phyloP scores from a whole-genome alignment of 257 asterid species.

The Lycium ferocissimum region DNA sequence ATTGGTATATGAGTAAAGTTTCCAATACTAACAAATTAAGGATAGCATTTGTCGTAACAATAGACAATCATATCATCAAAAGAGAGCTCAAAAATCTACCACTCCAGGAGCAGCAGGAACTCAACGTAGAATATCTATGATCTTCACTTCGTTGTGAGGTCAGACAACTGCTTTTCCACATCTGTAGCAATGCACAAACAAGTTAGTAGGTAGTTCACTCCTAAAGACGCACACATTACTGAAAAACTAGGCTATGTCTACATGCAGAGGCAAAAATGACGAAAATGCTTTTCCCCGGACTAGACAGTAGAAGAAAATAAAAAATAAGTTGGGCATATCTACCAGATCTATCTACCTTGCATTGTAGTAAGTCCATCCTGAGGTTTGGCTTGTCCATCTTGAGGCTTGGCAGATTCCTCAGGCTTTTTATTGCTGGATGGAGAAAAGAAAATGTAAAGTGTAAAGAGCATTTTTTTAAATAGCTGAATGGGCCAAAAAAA shows the following conservation, averaged over 20 bases:
- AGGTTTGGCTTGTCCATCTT: constrained; percentile 36
- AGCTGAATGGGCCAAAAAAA: background rate
- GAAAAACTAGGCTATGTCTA: background rate
- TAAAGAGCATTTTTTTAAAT: background rate
- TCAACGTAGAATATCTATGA: background rate
- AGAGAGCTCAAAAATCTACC: background rate
- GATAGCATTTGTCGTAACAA: constrained; percentile 13
- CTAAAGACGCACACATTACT: background rate
- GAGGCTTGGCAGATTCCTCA: constrained; percentile 28
- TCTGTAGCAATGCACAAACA: background rate
- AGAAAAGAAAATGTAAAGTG: background rate
- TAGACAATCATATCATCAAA: background rate
- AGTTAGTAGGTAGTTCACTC: background rate
- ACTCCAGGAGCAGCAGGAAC: background rate
- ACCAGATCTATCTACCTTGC: constrained; percentile 39
- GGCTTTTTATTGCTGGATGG: constrained; percentile 47
- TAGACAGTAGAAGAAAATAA: background rate
- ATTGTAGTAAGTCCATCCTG: constrained; percentile 41
- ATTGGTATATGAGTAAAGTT: constrained; percentile 1
- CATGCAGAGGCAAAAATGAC: background rate
- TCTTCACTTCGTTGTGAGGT: background rate
- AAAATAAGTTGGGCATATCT: background rate
- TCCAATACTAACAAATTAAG: constrained; percentile 12
- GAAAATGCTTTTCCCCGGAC: background rate
- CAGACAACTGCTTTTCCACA: constrained; percentile 14